Evolutionary conservation across 1,284 basidiomycete species (phyloP).

Genomic region (Peniophora sp.): DNA sequence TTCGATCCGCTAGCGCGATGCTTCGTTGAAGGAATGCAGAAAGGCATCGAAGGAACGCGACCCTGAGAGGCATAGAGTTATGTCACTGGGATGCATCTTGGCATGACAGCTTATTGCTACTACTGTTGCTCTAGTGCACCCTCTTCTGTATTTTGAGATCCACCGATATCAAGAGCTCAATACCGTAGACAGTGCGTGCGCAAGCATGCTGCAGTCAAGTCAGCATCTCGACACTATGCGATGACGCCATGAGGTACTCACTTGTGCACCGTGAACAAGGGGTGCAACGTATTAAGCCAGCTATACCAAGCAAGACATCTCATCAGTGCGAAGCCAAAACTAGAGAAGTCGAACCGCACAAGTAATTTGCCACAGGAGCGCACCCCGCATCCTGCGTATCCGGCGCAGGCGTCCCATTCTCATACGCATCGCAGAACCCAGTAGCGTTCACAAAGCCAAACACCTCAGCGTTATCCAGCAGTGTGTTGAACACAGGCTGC

Average conservation of each 20-base stretch:
- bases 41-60: too few species aligned
- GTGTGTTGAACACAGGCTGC: constrained; percentile 46
- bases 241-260: constrained; percentile 7
- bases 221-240: not conserved
- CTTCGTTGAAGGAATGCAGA: too few species aligned
- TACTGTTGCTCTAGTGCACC: too few species aligned
- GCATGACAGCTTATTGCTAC: too few species aligned
- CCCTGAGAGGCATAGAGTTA: too few species aligned
- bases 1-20: too few species aligned
- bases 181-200: constrained; percentile 34
- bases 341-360: constrained; percentile 45
- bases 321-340: not conserved
- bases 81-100: too few species aligned
- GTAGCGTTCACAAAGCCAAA: constrained; percentile 53
- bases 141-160: too few species aligned
- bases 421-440: constrained; percentile 51
- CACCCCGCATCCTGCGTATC: constrained; percentile 48
- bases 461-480: constrained; percentile 41
- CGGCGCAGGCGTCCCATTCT: constrained; percentile 42
- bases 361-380: constrained; percentile 56
- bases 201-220: constrained; percentile 28
- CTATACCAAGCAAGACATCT: constrained; percentile 8
- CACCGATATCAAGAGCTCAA: constrained; percentile 17
- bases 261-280: constrained; percentile 22
- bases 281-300: constrained; percentile 21